Base-by-base conservation (phyloP, 176 grass and related monocot species). In the Carex littledalei region DNA sequence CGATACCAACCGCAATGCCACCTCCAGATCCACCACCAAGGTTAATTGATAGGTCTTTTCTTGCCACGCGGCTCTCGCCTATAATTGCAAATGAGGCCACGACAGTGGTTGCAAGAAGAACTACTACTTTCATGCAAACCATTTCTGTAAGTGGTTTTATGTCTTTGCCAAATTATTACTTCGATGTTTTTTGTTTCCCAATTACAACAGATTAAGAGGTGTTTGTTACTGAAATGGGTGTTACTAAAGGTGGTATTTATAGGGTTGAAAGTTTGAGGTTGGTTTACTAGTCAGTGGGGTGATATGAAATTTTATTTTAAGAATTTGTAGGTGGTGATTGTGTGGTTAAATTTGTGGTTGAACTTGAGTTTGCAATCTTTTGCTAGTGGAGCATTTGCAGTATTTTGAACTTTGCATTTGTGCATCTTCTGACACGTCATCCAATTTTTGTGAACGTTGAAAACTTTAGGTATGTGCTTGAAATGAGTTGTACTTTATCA, bases 11-110 rank as follows among this genome's bases (percentile, higher is more conserved):
- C 1, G 88, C 91, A 52, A 87, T 11, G 1, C 90, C 89, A n/a
- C 62, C 53, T 0, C 37, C 37, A 39, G 37, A 6, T 5, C 90
- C 88, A 3, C 72, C 79, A 9, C 91, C 91, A 3, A 94, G 76
- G 67, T 86, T 85, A 45, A 94, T 14, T 10, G 90, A 90, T 15
- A 97, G 88, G 87, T 88, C 94, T 84, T 92, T 94, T 56, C 90
- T 69, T 56, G 90, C 72, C 14, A 29, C 2, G 53, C 94, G 91
- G 37, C 85, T 65, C 69, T 89, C 91, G 0, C 76, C 65, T 15
- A 77, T 57, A 20, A 67, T 54, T 26, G 72, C 79, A 45, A 87
- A 66, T n/a, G 71, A 83, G 13, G 59, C 77, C 6, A 21, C 89
- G 26, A 62, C 63, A 31, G 76, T 31, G 49, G 45, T 8, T 11